Evolutionary conservation across 148 eudicot species (phyloP), one percentile per base, ranked within the genome.

Genomic region (Camellia granthamiana): DNA sequence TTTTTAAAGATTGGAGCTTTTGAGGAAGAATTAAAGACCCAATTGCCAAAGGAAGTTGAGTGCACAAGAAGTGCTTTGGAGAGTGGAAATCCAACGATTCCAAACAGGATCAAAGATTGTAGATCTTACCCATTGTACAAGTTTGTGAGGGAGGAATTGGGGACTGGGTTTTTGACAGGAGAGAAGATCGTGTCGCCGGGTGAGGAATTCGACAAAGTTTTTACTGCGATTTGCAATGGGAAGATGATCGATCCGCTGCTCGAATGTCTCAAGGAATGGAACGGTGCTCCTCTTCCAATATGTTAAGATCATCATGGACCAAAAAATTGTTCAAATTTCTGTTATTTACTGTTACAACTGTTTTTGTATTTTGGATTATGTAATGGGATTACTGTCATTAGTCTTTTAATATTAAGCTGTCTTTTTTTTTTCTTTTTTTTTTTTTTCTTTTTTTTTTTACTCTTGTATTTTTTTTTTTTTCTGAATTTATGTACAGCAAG

Each of bases 11-110:
- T 80, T 54, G 74, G 54, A 65, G 61, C 74, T 23, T 80, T 80
- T 80, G 83, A 80, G 73, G 83, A 80, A 61, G 83, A 80, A 55
- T 21, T 80, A 52, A 80, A 74, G 70, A 66, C 74, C 78, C n/a
- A 30, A 2, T 80, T 80, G 78, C 78, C 78, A 5, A 74, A 74
- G 15, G 83, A 80, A 74, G 83, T 80, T 3, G 83, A 74, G 56
- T 74, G 23, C n/a, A 14, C 83, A 3, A 64, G 78, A 74, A 54
- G 55, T 10, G 73, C 74, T 0, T 42, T 52, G 2, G 83, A 80
- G 63, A 43, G 55, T 56, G 83, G 83, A 30, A 74, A 65, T 43
- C 49, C 76, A 41, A 38, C 56, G 3, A 74, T 80, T 18, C 78
- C 78, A n/a, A 80, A 80, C 73, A 65, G 78, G 72, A 74, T 80